These are phyloP conservation scores for Penicillium maclennaniae DNA, from an alignment of 495 filamentous ascomycete genomes.

Conservation along the genomic window DNA sequence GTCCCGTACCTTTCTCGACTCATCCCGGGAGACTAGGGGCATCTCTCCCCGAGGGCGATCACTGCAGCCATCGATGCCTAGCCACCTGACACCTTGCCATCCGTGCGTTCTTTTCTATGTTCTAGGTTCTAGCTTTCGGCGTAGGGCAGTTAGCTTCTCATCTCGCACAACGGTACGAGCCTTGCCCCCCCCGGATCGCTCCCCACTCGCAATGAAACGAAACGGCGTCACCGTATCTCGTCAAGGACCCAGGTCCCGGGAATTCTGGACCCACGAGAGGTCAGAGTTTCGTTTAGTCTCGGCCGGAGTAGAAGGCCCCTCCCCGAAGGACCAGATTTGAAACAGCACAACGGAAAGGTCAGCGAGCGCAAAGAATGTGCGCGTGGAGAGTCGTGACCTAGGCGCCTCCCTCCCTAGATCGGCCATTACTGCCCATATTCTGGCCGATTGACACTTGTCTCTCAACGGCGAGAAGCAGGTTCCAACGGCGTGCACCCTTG, in stretches of 20 bases:
- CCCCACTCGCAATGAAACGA: no score
- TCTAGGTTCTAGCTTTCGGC: no score
- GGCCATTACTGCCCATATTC: neutral
- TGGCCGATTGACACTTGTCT: slow-evolving; percentile 20
- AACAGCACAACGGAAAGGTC: slow-evolving; percentile 4
- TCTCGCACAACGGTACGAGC: neutral
- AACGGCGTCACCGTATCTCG: neutral
- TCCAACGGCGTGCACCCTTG: slow-evolving; percentile 22
- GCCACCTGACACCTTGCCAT: slow-evolving; percentile 14
- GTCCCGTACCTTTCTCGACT: slow-evolving; percentile 4
- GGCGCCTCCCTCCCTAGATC: neutral
- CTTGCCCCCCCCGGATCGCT: neutral
- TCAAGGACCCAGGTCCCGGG: no score
- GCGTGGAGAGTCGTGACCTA: slow-evolving; percentile 7
- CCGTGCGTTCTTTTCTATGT: slow-evolving; percentile 3
- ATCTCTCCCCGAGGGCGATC: slow-evolving; percentile 22
- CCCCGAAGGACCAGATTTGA: neutral
- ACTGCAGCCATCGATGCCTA: slow-evolving; percentile 23
- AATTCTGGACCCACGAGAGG: slow-evolving; percentile 14
- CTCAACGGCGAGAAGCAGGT: slow-evolving; percentile 24
- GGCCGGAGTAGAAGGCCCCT: slow-evolving; percentile 1
- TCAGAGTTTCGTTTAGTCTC: slow-evolving; percentile 18
- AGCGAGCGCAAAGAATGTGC: slow-evolving; percentile 19
- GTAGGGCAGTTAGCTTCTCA: slow-evolving; percentile 4
- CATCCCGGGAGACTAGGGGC: slow-evolving; percentile 14